phyloP scores from a whole-genome alignment of 169 alveolate species.

The Eimeria mitis region DNA sequence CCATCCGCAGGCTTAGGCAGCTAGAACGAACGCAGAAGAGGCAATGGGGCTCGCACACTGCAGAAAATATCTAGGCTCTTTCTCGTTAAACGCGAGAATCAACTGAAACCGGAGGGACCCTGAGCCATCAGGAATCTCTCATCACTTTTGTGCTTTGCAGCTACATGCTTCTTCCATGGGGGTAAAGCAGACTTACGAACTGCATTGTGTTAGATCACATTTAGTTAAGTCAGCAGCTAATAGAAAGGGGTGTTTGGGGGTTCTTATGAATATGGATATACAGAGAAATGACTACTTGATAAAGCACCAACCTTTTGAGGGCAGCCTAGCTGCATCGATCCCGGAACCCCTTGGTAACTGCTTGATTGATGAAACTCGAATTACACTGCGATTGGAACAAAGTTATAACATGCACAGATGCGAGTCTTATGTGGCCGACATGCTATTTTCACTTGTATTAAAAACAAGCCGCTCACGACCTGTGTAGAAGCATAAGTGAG shows the following conservation, averaged over 20 bases:
- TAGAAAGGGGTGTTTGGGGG: neutral
- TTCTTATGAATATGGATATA: neutral
- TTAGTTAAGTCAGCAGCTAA: neutral
- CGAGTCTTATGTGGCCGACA: neutral
- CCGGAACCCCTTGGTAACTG: neutral
- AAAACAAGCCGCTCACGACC: neutral
- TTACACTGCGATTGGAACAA: neutral
- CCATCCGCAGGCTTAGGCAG: neutral
- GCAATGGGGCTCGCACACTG: neutral
- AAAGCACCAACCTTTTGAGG: neutral
- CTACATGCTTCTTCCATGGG: neutral
- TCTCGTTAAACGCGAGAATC: neutral
- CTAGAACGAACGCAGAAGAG: neutral
- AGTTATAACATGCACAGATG: neutral
- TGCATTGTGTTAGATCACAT: neutral
- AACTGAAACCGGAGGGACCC: neutral
- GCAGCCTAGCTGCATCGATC: neutral
- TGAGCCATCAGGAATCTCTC: neutral
- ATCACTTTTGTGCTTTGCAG: neutral
- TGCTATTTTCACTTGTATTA: neutral
- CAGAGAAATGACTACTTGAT: neutral
- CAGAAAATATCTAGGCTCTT: neutral
- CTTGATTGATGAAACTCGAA: neutral
- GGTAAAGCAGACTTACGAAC: neutral
- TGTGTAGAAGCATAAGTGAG: neutral